Conservation (phyloP, 2,329 filamentous ascomycete species). For the Ilyonectria mors-panacis region DNA sequence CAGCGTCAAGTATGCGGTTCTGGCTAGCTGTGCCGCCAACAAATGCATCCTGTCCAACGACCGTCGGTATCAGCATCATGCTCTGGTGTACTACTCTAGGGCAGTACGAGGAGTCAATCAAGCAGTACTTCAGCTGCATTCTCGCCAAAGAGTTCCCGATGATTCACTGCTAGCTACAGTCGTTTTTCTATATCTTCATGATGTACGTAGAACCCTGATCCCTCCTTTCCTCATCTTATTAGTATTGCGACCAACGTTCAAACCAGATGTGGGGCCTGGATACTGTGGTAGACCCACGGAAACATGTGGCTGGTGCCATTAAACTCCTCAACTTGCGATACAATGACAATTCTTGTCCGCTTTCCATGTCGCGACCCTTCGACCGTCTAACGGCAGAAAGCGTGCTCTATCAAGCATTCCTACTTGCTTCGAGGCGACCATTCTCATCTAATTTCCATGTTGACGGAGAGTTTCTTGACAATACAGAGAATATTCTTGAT, state of each 20-base stretch:
- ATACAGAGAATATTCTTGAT: slow-evolving; percentile 15
- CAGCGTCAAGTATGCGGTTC: slow-evolving; percentile 27
- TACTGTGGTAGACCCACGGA: slow-evolving; percentile 21
- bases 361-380: slow-evolving; percentile 20
- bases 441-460: slow-evolving; percentile 27
- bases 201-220: slow-evolving; percentile 7
- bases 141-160: background rate
- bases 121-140: background rate
- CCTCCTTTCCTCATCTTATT: background rate
- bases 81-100: slow-evolving; percentile 24
- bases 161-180: slow-evolving; percentile 21
- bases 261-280: slow-evolving; percentile 26
- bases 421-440: slow-evolving; percentile 17
- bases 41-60: slow-evolving; percentile 23
- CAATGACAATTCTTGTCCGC: slow-evolving; percentile 3
- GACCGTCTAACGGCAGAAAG: slow-evolving; percentile 27
- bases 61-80: slow-evolving; percentile 18
- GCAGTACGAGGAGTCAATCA: slow-evolving; percentile 21
- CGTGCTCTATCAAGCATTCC: slow-evolving; percentile 32
- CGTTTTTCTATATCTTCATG: slow-evolving; percentile 23
- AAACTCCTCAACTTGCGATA: slow-evolving; percentile 24
- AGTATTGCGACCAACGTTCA: too few species aligned
- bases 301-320: slow-evolving; percentile 27
- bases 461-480: slow-evolving; percentile 20
- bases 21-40: slow-evolving; percentile 27